Evolutionary conservation across 2,329 filamentous ascomycete genomes (phyloP), one percentile per base, ranked within the genome.

Genomic region (Coniochaeta prunicola): DNA sequence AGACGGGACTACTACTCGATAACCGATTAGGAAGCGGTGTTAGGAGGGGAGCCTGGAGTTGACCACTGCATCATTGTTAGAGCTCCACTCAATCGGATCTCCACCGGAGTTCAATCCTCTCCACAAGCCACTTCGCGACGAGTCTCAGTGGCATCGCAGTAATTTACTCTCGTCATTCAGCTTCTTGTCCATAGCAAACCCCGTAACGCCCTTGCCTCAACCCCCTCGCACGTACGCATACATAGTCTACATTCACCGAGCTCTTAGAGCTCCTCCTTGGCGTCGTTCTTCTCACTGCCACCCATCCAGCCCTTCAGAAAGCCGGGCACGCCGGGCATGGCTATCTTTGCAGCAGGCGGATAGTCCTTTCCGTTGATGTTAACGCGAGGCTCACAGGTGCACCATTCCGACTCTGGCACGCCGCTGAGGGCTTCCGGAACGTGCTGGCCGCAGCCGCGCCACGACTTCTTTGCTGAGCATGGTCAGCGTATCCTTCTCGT

Each of bases 401-500:
- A 81, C 77, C 77, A 78, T 50, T 79, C 66, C 13, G 73, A 68
- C 66, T 80, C 73, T 31, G 76, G 70, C 4, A 80, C 69, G 59
- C 73, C 71, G 33, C 69, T 63, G 50, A 81, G 72, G n/a, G 77
- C 78, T 15, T 71, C 66, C 9, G 75, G 70, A 59, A 80, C 74
- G 64, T 81, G 78, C 58, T 62, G 71, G 56, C 78, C 78, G 69
- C 78, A 81, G 61, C 78, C 78, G 61, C 77, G 75, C 78, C 78
- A 80, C 28, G 77, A 67, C 64, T 75, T 73, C 67, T 78, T 80
- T 30, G 74, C 78, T 80, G 59, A 36, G 31, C 17, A 53, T 54
- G 15, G 53, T 54, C 53, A 54, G 53, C 30, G 26, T 33, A 10
- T 26, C 28, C 33, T 53, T 48, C 48, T 4, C 21, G 9, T 15